Base-by-base conservation (phyloP, 768 basidiomycete species). In the Trichaptum fuscoviolaceum region DNA sequence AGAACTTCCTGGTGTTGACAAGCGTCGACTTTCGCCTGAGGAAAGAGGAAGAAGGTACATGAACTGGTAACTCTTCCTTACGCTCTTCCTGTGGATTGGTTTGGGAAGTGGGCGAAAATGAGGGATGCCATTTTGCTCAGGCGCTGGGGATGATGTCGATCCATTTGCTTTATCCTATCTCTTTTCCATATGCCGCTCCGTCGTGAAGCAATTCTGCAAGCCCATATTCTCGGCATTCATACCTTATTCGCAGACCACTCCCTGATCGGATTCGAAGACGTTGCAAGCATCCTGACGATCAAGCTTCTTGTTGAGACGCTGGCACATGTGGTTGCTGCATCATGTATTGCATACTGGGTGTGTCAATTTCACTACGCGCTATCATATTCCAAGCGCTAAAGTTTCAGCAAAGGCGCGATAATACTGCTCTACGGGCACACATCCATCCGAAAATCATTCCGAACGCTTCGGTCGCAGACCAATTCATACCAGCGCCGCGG, bases 221-320 rank as follows among this genome's bases (percentile, higher is more conserved):
- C 95, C 0, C 91, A 95, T 70, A 79, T 93, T 23, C 83, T 99
- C 79, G 90, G 92, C 15, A 82, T 98, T 15, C 87, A 91, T 57
- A 95, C 94, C 0, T 92, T 98, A 9, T 96, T 99, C 75, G 99
- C 97, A 0, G 97, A 99, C 76, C 96, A 99, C 71, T 95, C 92
- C 72, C 77, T 99, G 30, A 99, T 99, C 71, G 96, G 95, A 1
- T 95, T 99, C 73, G 96, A 93, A 35, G 96, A 98, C 73, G 95
- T 96, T 18, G 96, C 95, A 0, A 95, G 96, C 70, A 96, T 99
- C 57, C 80, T 98, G 69, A 98, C 97, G 6, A 99, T 99, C 80
- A 99, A 99, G 75, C 84, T 99, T 36, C 80, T 99, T 57, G 91
- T 87, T 10, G 95, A 86, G 3, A 89, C 92, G 1, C 79, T 99